Conservation (phyloP, 495 filamentous ascomycete genomes). For the Penicillium herquei region DNA sequence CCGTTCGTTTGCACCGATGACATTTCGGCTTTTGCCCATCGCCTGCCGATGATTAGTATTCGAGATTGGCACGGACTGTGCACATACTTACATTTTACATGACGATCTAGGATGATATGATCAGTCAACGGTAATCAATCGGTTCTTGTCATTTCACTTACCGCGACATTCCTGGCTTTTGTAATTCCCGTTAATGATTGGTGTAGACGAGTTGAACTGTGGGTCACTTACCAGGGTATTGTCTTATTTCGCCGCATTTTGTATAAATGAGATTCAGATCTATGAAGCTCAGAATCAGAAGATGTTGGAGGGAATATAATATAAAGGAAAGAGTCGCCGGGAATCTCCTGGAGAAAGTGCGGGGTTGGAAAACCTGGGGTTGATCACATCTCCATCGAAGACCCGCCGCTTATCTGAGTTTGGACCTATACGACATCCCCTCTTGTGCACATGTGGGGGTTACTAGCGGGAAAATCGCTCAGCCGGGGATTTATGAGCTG, state of each 20-base stretch:
- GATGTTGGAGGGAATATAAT: not conserved
- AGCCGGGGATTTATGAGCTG: too few species aligned
- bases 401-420: too few species aligned
- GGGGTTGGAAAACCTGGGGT: constrained; percentile 16
- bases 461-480: too few species aligned
- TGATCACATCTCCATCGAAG: too few species aligned
- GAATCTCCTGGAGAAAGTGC: constrained; percentile 15
- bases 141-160: constrained; percentile 5
- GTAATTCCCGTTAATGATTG: constrained; percentile 8
- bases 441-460: too few species aligned
- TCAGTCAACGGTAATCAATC: not conserved
- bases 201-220: not conserved
- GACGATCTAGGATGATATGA: constrained; percentile 7
- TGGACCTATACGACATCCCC: too few species aligned
- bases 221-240: constrained; percentile 20
- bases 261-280: not conserved
- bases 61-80: not conserved
- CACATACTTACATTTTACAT: constrained; percentile 20
- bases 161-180: constrained; percentile 21
- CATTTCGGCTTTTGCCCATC: constrained; percentile 21
- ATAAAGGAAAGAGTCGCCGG: constrained; percentile 14
- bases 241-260: constrained; percentile 18
- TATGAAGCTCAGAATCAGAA: not conserved
- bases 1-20: constrained; percentile 17
- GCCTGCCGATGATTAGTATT: constrained; percentile 4